A percentile compares a stretch with the other conserved stretches of the same genome.
Evolutionary conservation across 345 rosid species (phyloP).

Genomic region (Citrus hindsii): DNA sequence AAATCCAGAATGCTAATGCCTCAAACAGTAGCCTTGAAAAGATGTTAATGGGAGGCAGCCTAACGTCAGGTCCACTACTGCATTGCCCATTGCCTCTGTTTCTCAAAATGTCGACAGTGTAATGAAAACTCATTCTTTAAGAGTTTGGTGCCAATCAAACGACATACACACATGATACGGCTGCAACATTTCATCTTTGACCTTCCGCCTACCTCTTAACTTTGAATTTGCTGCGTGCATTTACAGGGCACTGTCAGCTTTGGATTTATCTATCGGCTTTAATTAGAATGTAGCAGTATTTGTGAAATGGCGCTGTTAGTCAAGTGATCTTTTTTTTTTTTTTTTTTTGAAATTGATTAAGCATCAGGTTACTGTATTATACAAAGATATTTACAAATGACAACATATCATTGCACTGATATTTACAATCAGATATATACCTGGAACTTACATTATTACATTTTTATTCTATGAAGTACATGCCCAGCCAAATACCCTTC

Average conservation of each 20-base stretch:
- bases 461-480: too few species aligned
- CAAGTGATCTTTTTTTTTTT: too few species aligned
- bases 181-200: background rate
- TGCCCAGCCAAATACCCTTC: too few species aligned
- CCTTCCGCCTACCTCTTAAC: background rate
- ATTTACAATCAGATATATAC: too few species aligned
- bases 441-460: too few species aligned
- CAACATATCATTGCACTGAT: too few species aligned
- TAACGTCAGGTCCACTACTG: slow-evolving; percentile 13
- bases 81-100: background rate
- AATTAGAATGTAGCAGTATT: background rate
- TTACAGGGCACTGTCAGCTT: background rate
- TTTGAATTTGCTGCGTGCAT: background rate
- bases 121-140: background rate
- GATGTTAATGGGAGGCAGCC: slow-evolving; percentile 36
- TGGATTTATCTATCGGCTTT: background rate
- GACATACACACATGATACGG: background rate
- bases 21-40: slow-evolving; percentile 6
- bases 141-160: background rate
- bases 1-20: background rate
- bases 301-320: too few species aligned
- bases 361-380: too few species aligned
- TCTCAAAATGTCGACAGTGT: slow-evolving; percentile 18
- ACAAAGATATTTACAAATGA: too few species aligned
- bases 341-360: too few species aligned